A percentile compares a stretch with the other conserved stretches of the same genome.
Conservation (phyloP, 1,139 yeast genomes). For the Schwanniomyces etchellsii region DNA sequence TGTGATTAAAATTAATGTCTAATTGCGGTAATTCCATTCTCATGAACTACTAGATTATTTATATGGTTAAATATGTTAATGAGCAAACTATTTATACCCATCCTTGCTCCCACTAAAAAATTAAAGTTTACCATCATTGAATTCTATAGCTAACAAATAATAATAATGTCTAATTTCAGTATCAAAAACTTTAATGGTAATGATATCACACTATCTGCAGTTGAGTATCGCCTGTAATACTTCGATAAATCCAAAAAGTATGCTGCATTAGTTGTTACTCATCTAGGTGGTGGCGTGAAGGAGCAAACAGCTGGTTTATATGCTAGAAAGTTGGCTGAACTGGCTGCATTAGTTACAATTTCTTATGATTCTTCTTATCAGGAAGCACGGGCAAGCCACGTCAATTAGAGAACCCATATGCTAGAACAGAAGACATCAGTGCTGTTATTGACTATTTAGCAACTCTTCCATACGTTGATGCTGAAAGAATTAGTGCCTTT, state of each 20-base stretch:
- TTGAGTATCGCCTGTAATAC: too few relatives aligned
- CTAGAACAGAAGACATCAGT: slow-evolving; percentile 1
- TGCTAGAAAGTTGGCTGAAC: slow-evolving; percentile 1
- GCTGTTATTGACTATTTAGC: not conserved
- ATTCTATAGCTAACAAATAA: too few relatives aligned
- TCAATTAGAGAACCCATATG: slow-evolving; percentile 1
- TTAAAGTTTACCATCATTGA: too few relatives aligned
- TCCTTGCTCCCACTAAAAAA: too few relatives aligned
- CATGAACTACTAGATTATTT: too few relatives aligned
- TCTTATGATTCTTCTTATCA: slow-evolving; percentile 3
- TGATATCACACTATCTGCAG: not conserved
- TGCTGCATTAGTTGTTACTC: slow-evolving; percentile 2
- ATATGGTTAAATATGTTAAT: too few relatives aligned
- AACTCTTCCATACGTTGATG: slow-evolving; percentile 1
- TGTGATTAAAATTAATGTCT: too few relatives aligned
- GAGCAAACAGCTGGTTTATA: slow-evolving; percentile 2
- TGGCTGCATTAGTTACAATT: not conserved
- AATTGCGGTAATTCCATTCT: too few relatives aligned
- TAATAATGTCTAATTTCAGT: slow-evolving; percentile 1
- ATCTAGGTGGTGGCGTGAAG: slow-evolving; percentile 1
- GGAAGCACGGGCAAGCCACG: slow-evolving; percentile 2
- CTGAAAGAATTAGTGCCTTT: slow-evolving; percentile 1
- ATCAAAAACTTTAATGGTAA: not conserved
- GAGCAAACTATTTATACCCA: too few relatives aligned
- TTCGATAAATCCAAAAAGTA: slow-evolving; percentile 2